phyloP scores from a whole-genome alignment of 2,329 filamentous ascomycete species.

The Aspergillus tanneri region DNA sequence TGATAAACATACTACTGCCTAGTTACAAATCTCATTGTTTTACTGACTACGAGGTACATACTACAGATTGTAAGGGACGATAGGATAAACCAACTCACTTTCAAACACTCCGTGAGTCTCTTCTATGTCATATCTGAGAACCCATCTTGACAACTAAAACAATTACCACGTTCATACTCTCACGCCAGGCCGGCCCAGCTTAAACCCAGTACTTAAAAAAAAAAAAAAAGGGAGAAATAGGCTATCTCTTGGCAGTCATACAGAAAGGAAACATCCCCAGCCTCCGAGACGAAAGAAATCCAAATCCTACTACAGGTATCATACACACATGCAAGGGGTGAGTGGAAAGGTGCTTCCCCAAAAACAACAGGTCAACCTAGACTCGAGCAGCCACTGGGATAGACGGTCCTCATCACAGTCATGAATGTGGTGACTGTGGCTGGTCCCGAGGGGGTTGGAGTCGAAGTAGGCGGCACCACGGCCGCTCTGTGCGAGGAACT shows the following conservation, averaged over 20 bases:
- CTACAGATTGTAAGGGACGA: too few species aligned
- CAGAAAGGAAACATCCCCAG: neutral
- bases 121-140: too few species aligned
- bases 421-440: constrained; percentile 29
- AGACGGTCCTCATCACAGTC: constrained; percentile 24
- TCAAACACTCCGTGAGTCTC: too few species aligned
- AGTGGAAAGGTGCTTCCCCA: neutral
- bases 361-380: neutral
- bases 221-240: neutral
- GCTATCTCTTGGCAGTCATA: neutral
- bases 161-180: too few species aligned
- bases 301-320: neutral
- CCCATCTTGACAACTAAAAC: too few species aligned
- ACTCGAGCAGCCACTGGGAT: constrained; percentile 9
- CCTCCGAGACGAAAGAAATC: neutral
- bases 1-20: too few species aligned
- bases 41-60: too few species aligned
- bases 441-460: neutral
- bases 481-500: neutral
- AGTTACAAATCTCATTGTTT: too few species aligned
- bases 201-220: too few species aligned
- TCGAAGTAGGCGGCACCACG: neutral
- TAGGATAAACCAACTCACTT: too few species aligned
- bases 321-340: constrained; percentile 14
- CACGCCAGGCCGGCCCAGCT: constrained; percentile 5